These are phyloP conservation scores for Cyanidiococcus yangmingshanensis DNA, from an alignment of 23 red algal species.

Conservation along the genomic window DNA sequence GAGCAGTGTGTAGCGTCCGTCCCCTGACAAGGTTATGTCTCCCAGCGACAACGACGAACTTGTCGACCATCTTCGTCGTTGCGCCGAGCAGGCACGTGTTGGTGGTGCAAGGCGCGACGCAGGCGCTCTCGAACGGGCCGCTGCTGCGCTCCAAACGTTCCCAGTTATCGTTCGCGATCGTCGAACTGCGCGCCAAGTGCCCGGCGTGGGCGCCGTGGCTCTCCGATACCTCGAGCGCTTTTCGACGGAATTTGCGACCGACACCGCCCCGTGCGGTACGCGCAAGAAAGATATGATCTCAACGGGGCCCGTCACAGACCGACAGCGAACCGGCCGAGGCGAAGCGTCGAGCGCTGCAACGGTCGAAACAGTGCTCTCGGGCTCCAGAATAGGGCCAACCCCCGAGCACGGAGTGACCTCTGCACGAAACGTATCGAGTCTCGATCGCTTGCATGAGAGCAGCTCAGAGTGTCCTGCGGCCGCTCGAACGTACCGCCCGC, in stretches of 20 bases:
- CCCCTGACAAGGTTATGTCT: not conserved
- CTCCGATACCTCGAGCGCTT: not conserved
- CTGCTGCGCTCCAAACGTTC: not conserved
- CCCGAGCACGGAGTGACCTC: not conserved
- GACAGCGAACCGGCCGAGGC: no score
- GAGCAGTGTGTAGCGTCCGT: no score
- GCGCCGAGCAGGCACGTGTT: not conserved
- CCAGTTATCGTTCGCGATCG: not conserved
- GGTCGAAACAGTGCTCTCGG: not conserved
- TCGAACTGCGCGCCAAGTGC: not conserved
- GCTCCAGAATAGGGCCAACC: no score
- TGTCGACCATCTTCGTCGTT: not conserved
- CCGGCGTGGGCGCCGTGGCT: not conserved
- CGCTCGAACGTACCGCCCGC: not conserved
- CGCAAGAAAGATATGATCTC: not conserved
- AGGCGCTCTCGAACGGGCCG: not conserved
- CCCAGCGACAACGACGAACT: not conserved
- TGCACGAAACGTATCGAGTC: not conserved
- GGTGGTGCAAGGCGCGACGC: not conserved
- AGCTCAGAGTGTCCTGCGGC: not conserved
- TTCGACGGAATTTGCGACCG: not conserved
- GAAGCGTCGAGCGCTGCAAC: not conserved
- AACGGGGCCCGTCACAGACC: not conserved
- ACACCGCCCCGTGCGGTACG: not conserved
- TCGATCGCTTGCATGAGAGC: not conserved